Base-by-base conservation (phyloP, 139 green algal species). In the Parachlorella kessleri region DNA sequence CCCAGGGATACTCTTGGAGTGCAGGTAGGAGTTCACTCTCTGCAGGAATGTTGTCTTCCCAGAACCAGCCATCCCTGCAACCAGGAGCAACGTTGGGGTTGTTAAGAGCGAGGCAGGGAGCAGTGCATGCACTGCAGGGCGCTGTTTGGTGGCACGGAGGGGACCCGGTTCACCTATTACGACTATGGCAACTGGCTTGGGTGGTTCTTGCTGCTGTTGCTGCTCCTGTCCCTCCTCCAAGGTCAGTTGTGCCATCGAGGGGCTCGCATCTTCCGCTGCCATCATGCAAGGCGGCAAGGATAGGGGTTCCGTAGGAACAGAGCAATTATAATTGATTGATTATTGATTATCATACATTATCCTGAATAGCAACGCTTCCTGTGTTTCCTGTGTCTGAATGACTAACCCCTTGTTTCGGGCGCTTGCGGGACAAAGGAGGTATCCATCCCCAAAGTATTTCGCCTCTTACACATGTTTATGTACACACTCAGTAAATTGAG, bases 41-140 rank as follows among this genome's bases (percentile, higher is more conserved):
- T 98, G 94, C 80, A 99, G 92, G 10, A 99, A 87, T 0, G 95
- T 98, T 0, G 97, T 99, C 87, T 99, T 99, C 23, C 97, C 97
- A 26, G 87, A 95, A 28, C 96, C 96, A 9, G 96, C 96, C 96
- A 99, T 99, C 41, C 96, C 96, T 98, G 86, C 68, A 74, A 21
- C 9, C 14, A 30, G 55, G 55, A 77, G n/a, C 14, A 53, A 73
- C 8, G 9, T 26, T 10, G 70, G 36, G 70, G 59, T 38, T 55
- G n/a, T 33, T 35, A 55, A 55, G 28, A 69, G 8, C 8, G 9
- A 8, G 59, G 32, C 33, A 38, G 32, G 9, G 21, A 14, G 48
- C 48, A 59, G 48, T 14, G 48, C 14, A 18, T 18, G 21, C 48
- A 59, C 48, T 59, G 48, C 21, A n/a, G n/a, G 48, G 14, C 0